Base-by-base conservation (phyloP, 805 yeast genomes). In the Candida krabiensis region DNA sequence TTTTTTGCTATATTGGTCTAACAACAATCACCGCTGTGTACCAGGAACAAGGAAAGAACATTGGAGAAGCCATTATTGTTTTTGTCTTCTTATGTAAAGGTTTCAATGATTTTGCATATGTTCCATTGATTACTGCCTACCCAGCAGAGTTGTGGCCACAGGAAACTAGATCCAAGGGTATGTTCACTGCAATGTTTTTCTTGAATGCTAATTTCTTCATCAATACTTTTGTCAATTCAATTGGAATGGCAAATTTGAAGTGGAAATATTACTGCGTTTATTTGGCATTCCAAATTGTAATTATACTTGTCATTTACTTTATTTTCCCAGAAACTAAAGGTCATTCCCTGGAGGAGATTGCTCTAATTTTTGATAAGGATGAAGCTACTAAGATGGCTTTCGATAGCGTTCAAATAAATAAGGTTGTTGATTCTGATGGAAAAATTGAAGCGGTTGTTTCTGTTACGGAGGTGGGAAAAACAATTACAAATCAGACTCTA, bases 141-240 rank as follows among this genome's bases (percentile, higher is more conserved):
- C 19, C 35, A 6, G 48, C 64, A 30, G 69, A 78, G 53, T 69
- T 76, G 11, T 79, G 74, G 54, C 77, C 76, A 29, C 60, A 75
- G 47, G 67, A 73, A 40, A 67, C 80, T 24, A 71, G 83, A 59
- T 71, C 82, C 9, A 63, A 74, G 41, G 84, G 85, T 46, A 78
- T 78, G 80, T 71, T 83, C 18, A 30, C 41, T 15, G 31, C 33
- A 29, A 21, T 30, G 12, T 30, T 38, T 14, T 22, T 19, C 19
- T 22, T 28, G 15, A 27, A 46, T 16, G 32, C 32, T 19, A 34
- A 37, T 22, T 30, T 35, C 26, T 24, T 51, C 26, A 37, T 45
- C 37, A 43, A 41, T 15, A 34, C 39, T 5, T 47, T 42, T 24
- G 43, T 41, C 23, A 49, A 44, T 27, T 58, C 69, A 16, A 54